These are phyloP conservation scores for Coniferiporia sulphurascens DNA, from an alignment of 1,284 basidiomycete species.

Conservation along the genomic window DNA sequence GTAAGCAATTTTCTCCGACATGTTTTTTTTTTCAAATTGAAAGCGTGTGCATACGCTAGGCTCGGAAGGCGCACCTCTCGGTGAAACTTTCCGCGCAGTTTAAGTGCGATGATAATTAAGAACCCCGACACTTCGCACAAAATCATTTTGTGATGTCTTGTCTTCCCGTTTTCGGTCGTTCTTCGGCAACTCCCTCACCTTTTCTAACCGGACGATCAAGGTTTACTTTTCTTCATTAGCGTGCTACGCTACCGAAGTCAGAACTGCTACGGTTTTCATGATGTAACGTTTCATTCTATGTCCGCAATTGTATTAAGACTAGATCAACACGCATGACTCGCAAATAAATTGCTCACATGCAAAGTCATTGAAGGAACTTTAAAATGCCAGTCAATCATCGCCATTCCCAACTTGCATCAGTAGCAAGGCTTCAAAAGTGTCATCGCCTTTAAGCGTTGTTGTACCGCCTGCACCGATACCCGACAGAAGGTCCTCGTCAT, in stretches of 20 bases:
- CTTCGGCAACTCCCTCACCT: background rate
- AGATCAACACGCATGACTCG: background rate
- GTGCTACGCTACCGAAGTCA: background rate
- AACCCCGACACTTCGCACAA: background rate
- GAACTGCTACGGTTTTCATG: background rate
- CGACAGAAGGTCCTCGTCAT: slow-evolving; percentile 49
- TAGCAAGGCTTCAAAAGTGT: slow-evolving; percentile 65
- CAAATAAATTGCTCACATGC: background rate
- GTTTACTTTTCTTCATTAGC: background rate
- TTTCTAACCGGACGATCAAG: background rate
- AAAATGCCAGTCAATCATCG: background rate
- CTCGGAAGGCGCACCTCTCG: slow-evolving; percentile 1
- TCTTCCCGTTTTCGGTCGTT: background rate
- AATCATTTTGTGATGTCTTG: background rate
- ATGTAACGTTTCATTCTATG: background rate
- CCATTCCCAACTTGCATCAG: slow-evolving; percentile 44
- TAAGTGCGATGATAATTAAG: background rate
- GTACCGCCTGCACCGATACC: slow-evolving; percentile 50
- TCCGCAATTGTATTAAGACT: background rate
- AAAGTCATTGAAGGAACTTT: background rate
- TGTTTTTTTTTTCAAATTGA: background rate
- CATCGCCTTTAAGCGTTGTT: slow-evolving; percentile 44
- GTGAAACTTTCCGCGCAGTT: slow-evolving; percentile 12
- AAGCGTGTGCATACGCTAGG: background rate
- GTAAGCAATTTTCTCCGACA: background rate